Percentiles rank a stretch among this genome's conserved stretches.
Evolutionary conservation across 345 rosid genomes (phyloP).

Genomic region (Eutrema heterophyllum): DNA sequence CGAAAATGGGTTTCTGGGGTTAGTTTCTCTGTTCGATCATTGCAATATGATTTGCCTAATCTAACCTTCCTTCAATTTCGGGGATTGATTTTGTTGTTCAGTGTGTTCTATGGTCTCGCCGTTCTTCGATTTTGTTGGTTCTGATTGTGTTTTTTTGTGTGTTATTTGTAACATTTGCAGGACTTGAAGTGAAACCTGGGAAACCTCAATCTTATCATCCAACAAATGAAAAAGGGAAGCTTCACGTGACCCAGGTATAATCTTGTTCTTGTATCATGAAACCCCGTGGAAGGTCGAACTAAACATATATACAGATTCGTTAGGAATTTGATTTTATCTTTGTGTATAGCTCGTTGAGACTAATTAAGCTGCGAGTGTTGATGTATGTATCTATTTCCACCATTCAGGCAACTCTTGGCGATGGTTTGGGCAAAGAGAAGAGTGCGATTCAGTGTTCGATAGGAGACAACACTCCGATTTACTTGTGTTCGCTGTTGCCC

Average conservation of each 20-base stretch:
- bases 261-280: background rate
- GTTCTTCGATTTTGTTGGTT: background rate
- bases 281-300: background rate
- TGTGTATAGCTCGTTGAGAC: background rate
- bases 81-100: background rate
- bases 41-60: background rate
- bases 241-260: constrained; percentile 75
- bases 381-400: background rate
- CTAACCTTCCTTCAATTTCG: background rate
- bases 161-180: constrained; percentile 32
- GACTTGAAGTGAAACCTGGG: constrained; percentile 87
- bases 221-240: constrained; percentile 53
- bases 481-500: constrained; percentile 75
- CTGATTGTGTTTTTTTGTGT: background rate
- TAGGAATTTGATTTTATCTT: background rate
- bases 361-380: background rate
- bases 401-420: constrained; percentile 82
- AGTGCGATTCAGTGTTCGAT: constrained; percentile 68
- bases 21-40: constrained; percentile 22
- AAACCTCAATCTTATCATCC: constrained; percentile 62
- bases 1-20: constrained; percentile 69
- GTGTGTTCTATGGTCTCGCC: background rate
- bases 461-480: constrained; percentile 54
- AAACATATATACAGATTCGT: background rate
- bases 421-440: constrained; percentile 59